Evolutionary conservation across 768 basidiomycete species (phyloP).

Genomic region (Agaricus blazei): DNA sequence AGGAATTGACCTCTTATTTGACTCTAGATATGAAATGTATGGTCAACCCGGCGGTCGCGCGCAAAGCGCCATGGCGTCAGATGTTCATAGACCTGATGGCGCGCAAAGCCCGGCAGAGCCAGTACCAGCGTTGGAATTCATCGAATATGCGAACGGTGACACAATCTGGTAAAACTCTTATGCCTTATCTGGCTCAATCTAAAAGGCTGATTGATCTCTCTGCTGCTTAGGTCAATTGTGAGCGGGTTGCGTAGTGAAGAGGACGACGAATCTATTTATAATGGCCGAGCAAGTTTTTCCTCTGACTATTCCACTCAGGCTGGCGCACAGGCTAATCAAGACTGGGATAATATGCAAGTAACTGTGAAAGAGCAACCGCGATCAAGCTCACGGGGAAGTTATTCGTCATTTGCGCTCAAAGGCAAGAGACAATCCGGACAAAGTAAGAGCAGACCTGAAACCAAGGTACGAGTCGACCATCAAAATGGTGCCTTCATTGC

Average conservation of each 20-base stretch:
- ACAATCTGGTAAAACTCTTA: conserved; percentile 66
- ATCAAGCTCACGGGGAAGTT: conserved; percentile 62
- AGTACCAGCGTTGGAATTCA: conserved; percentile 67
- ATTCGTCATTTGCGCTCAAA: conserved; percentile 54
- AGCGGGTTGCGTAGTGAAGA: conserved; percentile 72
- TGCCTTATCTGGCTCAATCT: conserved; percentile 8
- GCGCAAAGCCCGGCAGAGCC: conserved; percentile 31
- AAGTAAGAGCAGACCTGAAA: conserved; percentile 65
- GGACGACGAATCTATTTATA: conserved; percentile 65
- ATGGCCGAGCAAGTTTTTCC: conserved; percentile 62
- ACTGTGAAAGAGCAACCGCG: conserved; percentile 73
- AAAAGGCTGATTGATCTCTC: conserved; percentile 10
- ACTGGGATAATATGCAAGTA: conserved; percentile 56
- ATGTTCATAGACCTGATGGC: conserved; percentile 29
- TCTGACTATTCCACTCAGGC: conserved; percentile 58
- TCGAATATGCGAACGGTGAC: conserved; percentile 84
- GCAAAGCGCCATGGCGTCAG: conserved; percentile 26
- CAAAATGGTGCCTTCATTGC: conserved; percentile 20
- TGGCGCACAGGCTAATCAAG: conserved; percentile 33
- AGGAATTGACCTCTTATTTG: conserved; percentile 17
- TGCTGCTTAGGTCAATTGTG: conserved; percentile 62
- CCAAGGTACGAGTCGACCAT: conserved; percentile 53
- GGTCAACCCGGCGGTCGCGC: conserved; percentile 47
- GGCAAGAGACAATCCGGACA: conserved; percentile 42
- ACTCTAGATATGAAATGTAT: conserved; percentile 73